A percentile compares a stretch with the other conserved stretches of the same genome.
Evolutionary conservation across 2,329 filamentous ascomycete species (phyloP).

Genomic region (Monosporascus sp.): DNA sequence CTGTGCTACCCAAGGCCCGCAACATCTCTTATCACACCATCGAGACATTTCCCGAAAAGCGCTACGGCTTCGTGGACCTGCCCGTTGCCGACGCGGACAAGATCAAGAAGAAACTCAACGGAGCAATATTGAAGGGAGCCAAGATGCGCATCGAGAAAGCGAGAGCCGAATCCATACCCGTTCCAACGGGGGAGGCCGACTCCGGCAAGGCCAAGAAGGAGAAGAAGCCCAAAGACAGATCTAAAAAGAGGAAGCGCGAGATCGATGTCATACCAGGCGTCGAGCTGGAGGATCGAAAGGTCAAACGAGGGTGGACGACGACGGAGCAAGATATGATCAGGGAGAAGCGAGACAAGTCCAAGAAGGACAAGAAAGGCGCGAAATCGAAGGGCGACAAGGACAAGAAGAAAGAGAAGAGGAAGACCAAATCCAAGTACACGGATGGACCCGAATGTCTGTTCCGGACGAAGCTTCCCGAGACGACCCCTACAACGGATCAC

Average conservation of each 20-base stretch:
- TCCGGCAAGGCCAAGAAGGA: constrained; percentile 20
- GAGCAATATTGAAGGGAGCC: constrained; percentile 73
- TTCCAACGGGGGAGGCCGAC: constrained; percentile 30
- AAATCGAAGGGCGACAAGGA: constrained; percentile 44
- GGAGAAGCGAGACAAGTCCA: constrained; percentile 40
- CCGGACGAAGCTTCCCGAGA: constrained; percentile 67
- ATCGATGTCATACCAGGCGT: constrained; percentile 57
- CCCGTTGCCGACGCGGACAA: constrained; percentile 81
- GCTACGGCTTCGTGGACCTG: constrained; percentile 85
- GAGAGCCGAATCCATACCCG: constrained; percentile 52
- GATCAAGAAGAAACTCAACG: constrained; percentile 85
- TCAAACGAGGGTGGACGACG: constrained; percentile 88
- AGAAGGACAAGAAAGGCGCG: constrained; percentile 30
- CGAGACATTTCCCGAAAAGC: constrained; percentile 82
- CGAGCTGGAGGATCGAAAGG: constrained; percentile 68
- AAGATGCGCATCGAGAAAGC: constrained; percentile 86
- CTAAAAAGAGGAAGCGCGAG: constrained; percentile 48
- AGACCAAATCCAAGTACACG: constrained; percentile 71
- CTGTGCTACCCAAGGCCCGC: constrained; percentile 59
- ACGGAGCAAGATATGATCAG: constrained; percentile 45
- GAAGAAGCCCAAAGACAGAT: constrained; percentile 36
- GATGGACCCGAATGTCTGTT: constrained; percentile 78
- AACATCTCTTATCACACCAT: constrained; percentile 86
- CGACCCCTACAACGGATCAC: constrained; percentile 34
- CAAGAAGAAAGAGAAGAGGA: constrained; percentile 47